Evolutionary conservation across 2,329 filamentous ascomycete species (phyloP), one percentile per base, ranked within the genome.

Genomic region (Gliomastix tumulicola): DNA sequence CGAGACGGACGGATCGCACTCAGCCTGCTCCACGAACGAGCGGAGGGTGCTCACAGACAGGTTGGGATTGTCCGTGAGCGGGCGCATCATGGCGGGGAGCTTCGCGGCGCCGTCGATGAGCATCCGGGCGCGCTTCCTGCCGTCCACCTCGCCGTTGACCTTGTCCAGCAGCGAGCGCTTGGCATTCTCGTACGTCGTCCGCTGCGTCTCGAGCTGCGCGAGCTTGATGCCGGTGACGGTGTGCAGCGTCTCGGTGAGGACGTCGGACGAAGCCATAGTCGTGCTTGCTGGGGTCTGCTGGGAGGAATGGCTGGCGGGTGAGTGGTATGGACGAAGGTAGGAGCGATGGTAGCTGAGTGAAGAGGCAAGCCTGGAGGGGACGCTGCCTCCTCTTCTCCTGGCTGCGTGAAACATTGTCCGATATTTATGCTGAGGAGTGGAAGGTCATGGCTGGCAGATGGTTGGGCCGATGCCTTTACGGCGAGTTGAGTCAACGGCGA

Each of bases 221-320:
- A 79, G 68, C 47, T 79, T 79, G 39, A 69, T 71, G 27, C 58
- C 57, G 16, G 71, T 77, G 49, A 76, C 72, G 22, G 68, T 67
- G 36, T 69, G 65, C 20, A 76, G 64, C 12, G 72, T 74, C 37
- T 71, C 60, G 6, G 72, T 71, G 23, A 75, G 60, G 30, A 62
- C 49, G 19, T 56, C 51, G 5, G 51, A 48, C 32, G 56, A 60
- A 1, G 30, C 28, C 22, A 30, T 13, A 42, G 35, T 46, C 42
- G 32, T 47, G 46, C 16, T 45, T n/a, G n/a, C n/a, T n/a, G n/a
- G n/a, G n/a, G n/a, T n/a, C n/a, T n/a, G n/a, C n/a, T n/a, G n/a
- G n/a, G n/a, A n/a, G n/a, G n/a, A n/a, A n/a, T n/a, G n/a, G n/a
- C n/a, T n/a, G n/a, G n/a, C n/a, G n/a, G n/a, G n/a, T n/a, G n/a